Conservation (phyloP, 495 filamentous ascomycete species). For the Talaromyces adpressus region DNA sequence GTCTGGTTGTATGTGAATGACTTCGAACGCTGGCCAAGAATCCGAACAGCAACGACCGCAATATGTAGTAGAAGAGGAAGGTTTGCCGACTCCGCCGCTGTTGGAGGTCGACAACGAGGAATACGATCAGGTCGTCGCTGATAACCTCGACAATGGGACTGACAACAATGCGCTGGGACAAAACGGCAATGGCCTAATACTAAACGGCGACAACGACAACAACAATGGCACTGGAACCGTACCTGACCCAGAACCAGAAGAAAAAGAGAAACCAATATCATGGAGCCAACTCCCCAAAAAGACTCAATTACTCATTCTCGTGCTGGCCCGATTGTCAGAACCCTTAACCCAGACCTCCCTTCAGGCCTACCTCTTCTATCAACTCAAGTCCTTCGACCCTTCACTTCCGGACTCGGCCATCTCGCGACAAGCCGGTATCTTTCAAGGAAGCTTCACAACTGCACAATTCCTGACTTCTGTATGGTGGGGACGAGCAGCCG, state of each 20-base stretch:
- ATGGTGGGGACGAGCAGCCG: constrained; percentile 70
- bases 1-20: neutral
- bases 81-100: neutral
- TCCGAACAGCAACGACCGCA: neutral
- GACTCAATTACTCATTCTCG: constrained; percentile 66
- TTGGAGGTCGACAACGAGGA: neutral
- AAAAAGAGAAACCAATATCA: constrained; percentile 42
- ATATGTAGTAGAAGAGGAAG: neutral
- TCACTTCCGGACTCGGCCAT: constrained; percentile 59
- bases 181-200: neutral
- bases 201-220: neutral
- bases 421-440: constrained; percentile 66
- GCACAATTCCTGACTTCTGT: constrained; percentile 76
- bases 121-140: neutral
- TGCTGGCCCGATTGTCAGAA: constrained; percentile 68
- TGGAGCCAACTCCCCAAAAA: constrained; percentile 68
- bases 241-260: neutral
- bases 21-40: neutral
- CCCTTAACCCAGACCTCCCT: constrained; percentile 72
- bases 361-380: constrained; percentile 69
- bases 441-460: constrained; percentile 68
- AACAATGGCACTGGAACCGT: neutral
- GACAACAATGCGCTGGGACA: neutral
- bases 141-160: neutral
- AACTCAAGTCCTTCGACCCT: constrained; percentile 61